Evolutionary conservation across 768 basidiomycete species (phyloP).

Genomic region (Pisolithus microcarpus): DNA sequence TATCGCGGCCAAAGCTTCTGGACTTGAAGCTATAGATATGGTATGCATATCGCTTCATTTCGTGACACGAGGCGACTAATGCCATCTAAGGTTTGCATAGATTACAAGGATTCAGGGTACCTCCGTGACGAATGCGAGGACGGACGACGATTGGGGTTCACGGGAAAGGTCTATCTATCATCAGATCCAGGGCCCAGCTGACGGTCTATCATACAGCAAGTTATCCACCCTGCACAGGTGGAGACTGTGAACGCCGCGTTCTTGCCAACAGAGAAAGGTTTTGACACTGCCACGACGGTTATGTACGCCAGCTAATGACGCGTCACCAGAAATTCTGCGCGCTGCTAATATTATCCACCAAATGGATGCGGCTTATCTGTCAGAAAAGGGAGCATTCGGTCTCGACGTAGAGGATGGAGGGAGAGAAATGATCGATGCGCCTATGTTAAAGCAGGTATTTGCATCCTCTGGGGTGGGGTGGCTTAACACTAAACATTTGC

Average conservation of each 20-base stretch:
- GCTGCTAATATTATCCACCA: constrained; percentile 65
- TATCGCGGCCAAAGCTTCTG: constrained; percentile 75
- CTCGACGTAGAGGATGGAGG: constrained; percentile 48
- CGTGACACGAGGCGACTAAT: constrained; percentile 1
- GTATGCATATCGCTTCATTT: constrained; percentile 32
- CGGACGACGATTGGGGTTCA: constrained; percentile 77
- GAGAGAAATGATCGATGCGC: constrained; percentile 85
- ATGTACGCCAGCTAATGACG: background rate
- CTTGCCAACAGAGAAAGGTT: constrained; percentile 67
- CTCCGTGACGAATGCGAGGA: constrained; percentile 73
- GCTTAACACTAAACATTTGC: no score
- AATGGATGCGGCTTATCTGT: constrained; percentile 53
- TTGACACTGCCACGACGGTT: constrained; percentile 2
- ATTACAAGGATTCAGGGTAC: constrained; percentile 67
- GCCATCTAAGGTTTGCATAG: constrained; percentile 65
- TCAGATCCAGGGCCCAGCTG: background rate
- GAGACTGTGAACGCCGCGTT: constrained; percentile 70
- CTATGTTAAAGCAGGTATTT: constrained; percentile 77
- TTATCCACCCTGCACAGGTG: constrained; percentile 86
- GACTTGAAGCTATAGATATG: constrained; percentile 86
- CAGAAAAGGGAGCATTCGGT: constrained; percentile 62
- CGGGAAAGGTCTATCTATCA: constrained; percentile 61
- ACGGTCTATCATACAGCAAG: constrained; percentile 55
- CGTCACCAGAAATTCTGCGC: constrained; percentile 57
- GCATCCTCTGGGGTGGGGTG: background rate